phyloP scores from a whole-genome alignment of 2,329 filamentous ascomycete species.

The Aspergillus sp. region DNA sequence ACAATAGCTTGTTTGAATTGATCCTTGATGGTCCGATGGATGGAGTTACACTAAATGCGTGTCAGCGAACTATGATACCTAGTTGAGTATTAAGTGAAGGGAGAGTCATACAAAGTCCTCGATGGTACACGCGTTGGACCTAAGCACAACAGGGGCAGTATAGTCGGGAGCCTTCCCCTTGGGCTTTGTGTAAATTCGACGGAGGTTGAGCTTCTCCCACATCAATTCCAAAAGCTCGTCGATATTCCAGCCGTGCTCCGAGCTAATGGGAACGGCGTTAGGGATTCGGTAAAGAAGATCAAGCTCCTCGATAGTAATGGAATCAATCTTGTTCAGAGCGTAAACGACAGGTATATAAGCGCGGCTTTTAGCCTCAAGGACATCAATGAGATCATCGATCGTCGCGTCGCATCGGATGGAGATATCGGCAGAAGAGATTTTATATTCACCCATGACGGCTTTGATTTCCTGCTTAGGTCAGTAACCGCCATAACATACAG shows the following conservation, averaged over 20 bases:
- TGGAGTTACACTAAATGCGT: constrained; percentile 77
- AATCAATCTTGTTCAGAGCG: constrained; percentile 98
- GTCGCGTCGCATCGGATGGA: constrained; percentile 97
- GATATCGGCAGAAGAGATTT: constrained; percentile 94
- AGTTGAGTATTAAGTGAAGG: neutral
- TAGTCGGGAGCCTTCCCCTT: constrained; percentile 96
- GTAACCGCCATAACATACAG: neutral
- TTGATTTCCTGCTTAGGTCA: constrained; percentile 71
- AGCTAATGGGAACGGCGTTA: constrained; percentile 94
- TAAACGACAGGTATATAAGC: constrained; percentile 99
- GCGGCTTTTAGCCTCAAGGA: constrained; percentile 89
- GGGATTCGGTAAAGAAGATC: constrained; percentile 96
- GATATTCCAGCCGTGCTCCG: constrained; percentile 96
- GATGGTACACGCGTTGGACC: constrained; percentile 77
- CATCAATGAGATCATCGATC: constrained; percentile 92
- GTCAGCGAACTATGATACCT: constrained; percentile 31
- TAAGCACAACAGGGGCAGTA: constrained; percentile 82
- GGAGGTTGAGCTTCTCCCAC: constrained; percentile 95
- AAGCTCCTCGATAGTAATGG: constrained; percentile 95
- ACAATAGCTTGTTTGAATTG: constrained; percentile 95
- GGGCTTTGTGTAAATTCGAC: constrained; percentile 95
- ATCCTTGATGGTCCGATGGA: constrained; percentile 93
- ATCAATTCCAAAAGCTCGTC: constrained; percentile 96
- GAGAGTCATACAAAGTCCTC: constrained; percentile 83
- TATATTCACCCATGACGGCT: constrained; percentile 96